A percentile compares a stretch with the other conserved stretches of the same genome.
These are phyloP conservation scores for Phytophthora fragariae DNA, from an alignment of 352 stramenopile genomes.

Conservation along the genomic window DNA sequence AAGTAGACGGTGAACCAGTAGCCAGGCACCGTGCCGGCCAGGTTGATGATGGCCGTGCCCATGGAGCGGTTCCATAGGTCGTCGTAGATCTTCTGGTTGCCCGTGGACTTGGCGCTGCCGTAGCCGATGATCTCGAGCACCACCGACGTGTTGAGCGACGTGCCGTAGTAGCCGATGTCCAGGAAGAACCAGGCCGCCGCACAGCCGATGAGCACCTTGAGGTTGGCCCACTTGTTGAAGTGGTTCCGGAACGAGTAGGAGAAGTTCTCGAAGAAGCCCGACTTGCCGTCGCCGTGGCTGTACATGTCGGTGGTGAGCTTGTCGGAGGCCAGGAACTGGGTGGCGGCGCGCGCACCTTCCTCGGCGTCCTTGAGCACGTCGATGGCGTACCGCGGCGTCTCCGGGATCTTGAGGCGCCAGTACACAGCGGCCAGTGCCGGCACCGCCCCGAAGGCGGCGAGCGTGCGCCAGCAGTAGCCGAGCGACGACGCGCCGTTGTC, in stretches of 20 bases:
- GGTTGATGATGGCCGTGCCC: slow-evolving; percentile 54
- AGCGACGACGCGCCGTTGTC: slow-evolving; percentile 47
- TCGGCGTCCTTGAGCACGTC: slow-evolving; percentile 53
- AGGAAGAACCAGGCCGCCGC: slow-evolving; percentile 66
- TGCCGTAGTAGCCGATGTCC: slow-evolving; percentile 72
- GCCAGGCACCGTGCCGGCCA: slow-evolving; percentile 58
- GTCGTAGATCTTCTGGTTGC: slow-evolving; percentile 61
- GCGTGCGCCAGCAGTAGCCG: slow-evolving; percentile 57
- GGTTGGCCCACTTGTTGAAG: slow-evolving; percentile 51
- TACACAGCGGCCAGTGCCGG: slow-evolving; percentile 52
- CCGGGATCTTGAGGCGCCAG: slow-evolving; percentile 55
- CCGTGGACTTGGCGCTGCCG: slow-evolving; percentile 36
- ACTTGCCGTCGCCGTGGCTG: slow-evolving; percentile 53
- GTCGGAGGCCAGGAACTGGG: slow-evolving; percentile 45
- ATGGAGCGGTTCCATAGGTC: slow-evolving; percentile 54
- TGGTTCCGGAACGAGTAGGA: slow-evolving; percentile 44
- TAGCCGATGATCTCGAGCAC: slow-evolving; percentile 58
- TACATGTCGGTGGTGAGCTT: slow-evolving; percentile 52
- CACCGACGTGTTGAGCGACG: slow-evolving; percentile 56
- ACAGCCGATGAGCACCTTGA: slow-evolving; percentile 58
- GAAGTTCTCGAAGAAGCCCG: slow-evolving; percentile 48
- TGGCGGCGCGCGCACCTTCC: slow-evolving; percentile 35
- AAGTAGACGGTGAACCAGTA: slow-evolving; percentile 78
- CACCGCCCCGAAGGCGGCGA: slow-evolving; percentile 52
- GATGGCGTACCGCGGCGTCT: slow-evolving; percentile 55